Evolutionary conservation across 2,329 filamentous ascomycete species (phyloP).

Genomic region (Sporothrix sp.): DNA sequence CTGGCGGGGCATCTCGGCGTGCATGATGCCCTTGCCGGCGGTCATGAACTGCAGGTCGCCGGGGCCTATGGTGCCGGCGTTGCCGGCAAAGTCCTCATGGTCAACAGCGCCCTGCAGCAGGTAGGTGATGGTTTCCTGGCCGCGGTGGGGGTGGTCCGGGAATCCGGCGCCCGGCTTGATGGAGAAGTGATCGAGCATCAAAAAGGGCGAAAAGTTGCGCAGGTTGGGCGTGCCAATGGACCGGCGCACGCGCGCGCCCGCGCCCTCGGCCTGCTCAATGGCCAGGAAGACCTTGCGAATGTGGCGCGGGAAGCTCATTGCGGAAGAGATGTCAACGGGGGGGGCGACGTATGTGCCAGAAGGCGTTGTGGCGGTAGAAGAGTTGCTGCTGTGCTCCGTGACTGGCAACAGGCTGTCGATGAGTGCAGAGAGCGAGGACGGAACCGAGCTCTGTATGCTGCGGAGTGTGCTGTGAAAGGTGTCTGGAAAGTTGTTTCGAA

Average conservation of each 20-base stretch:
- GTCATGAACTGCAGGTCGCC: slow-evolving; percentile 99
- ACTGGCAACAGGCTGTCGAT: background rate
- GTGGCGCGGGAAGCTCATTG: slow-evolving; percentile 58
- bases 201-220: slow-evolving; percentile 80
- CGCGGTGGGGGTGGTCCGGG: slow-evolving; percentile 75
- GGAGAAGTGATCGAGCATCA: slow-evolving; percentile 93
- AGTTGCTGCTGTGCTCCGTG: slow-evolving; percentile 15
- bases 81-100: slow-evolving; percentile 85
- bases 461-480: slow-evolving; percentile 22
- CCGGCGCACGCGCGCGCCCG: slow-evolving; percentile 75
- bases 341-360: slow-evolving; percentile 5
- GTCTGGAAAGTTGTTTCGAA: slow-evolving; percentile 15
- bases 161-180: slow-evolving; percentile 76
- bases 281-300: slow-evolving; percentile 80
- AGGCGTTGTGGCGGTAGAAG: slow-evolving; percentile 10
- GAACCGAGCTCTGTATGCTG: slow-evolving; percentile 19
- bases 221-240: slow-evolving; percentile 78
- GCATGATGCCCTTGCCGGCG: slow-evolving; percentile 80
- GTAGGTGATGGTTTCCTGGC: slow-evolving; percentile 85
- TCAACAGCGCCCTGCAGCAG: slow-evolving; percentile 77
- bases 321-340: slow-evolving; percentile 49
- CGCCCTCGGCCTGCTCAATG: slow-evolving; percentile 77
- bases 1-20: slow-evolving; percentile 86
- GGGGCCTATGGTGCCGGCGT: slow-evolving; percentile 69
- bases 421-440: background rate